Evolutionary conservation across 1,139 yeast genomes (phyloP), one percentile per base, ranked within the genome.

Genomic region (Yamadazyma friedrichii): DNA sequence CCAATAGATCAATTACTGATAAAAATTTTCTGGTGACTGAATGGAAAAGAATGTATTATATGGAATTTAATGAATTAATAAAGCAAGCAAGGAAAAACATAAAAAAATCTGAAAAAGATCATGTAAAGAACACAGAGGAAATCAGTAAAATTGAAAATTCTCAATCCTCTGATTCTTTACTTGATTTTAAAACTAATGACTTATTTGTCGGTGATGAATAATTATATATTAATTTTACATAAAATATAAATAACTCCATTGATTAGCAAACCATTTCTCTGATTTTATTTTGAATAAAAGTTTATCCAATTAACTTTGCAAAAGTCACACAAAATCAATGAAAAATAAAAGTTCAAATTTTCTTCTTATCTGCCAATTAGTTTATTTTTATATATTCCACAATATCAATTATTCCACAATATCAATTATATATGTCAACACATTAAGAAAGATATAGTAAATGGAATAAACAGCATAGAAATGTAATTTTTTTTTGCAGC

Each of bases 11-110:
- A 3, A 61, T 71, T 11, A 54, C 66, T 10, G 75, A 70, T 41
- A 70, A 69, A 42, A 62, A 61, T 40, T 71, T 71, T 40, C 69
- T 62, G 54, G 59, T 72, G 12, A 65, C 61, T 37, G 64, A 65
- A 22, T 85, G 93, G 91, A 61, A 66, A 29, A 52, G 54, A 9
- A 61, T 65, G 37, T 76, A 82, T 53, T 62, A 64, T 15, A 58
- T 59, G n/a, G 83, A 80, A 29, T 88, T 80, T 56, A 62, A 56
- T 15, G 67, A 62, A 15, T 64, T 88, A 44, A 70, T 77, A 4
- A 62, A 59, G 32, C 67, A 66, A 42, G 95, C 95, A 0, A 67
- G 56, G 39, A 49, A 44, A 15, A 62, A 69, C 11, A 30, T 22
- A 24, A 27, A 25, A 25, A 9, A 10, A 25, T 10, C 12, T 6